phyloP scores from a whole-genome alignment of 441 rosid genomes.

The Cnidoscolus chayamansa region DNA sequence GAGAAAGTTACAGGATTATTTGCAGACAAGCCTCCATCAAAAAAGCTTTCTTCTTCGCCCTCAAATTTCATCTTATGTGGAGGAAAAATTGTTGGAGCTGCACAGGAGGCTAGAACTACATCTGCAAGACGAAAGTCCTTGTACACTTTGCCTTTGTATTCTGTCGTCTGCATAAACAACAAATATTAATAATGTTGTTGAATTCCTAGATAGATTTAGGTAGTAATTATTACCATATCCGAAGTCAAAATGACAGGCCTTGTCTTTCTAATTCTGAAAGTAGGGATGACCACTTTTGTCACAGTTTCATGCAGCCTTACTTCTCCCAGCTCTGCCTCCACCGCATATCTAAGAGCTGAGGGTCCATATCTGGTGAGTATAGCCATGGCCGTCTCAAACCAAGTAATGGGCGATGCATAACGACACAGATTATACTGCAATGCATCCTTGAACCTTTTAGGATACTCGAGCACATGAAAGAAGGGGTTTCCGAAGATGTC shows the following conservation, averaged over 20 bases:
- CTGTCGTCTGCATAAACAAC: neutral
- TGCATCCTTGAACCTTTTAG: neutral
- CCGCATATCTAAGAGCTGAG: neutral
- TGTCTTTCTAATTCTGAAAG: neutral
- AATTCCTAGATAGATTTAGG: too few species aligned
- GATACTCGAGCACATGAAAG: neutral
- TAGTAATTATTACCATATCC: neutral
- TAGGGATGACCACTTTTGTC: neutral
- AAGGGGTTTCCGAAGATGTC: neutral
- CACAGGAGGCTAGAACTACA: constrained; percentile 3
- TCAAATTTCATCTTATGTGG: neutral
- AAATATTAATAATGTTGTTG: too few species aligned
- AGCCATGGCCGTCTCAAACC: neutral
- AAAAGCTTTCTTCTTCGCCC: neutral
- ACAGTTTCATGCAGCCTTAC: neutral
- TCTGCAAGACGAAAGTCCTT: neutral
- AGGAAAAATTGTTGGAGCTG: constrained; percentile 1
- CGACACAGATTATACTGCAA: neutral
- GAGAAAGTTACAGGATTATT: neutral
- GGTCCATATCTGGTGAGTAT: neutral
- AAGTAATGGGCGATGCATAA: neutral
- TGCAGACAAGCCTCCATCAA: neutral
- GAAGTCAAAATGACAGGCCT: constrained; percentile 7
- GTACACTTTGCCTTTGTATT: neutral
- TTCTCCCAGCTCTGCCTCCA: neutral